Base-by-base conservation (phyloP, 176 grass and related monocot genomes). In the Phoenix dactylifera region DNA sequence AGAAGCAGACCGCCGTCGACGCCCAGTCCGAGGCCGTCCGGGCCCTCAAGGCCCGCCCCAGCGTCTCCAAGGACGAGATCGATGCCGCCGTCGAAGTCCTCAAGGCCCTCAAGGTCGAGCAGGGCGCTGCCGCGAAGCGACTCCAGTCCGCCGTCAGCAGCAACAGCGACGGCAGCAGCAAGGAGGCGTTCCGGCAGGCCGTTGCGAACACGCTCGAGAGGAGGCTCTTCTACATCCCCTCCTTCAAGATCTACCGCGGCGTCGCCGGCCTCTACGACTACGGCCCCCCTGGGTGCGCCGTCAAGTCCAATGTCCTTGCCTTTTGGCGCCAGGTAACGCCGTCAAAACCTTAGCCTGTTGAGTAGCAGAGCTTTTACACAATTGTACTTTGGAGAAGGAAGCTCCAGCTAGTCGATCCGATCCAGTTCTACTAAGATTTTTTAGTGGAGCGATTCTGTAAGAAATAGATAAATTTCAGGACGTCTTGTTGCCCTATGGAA, bases 231-330 rank as follows among this genome's bases (percentile, higher is more conserved):
- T 87, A 87, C 69, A 92, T 92, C 29, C 88, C 88, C 0, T 87
- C 88, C 0, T 92, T 78, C 66, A 92, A 87, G 88, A 84, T 87
- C 75, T 92, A 92, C 71, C 83, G 88, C 57, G 88, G 88, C 16
- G 83, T 92, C n/a, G 88, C 88, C 0, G 88, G 88, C 12, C 76
- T 92, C 3, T 92, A 92, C 32, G 88, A 92, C 35, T 92, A 92
- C 28, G 88, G 88, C 1, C 88, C 88, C 20, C 83, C 88, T 0
- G 88, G 88, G 0, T 92, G 88, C 63, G 83, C 80, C 59, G 83
- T 87, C 50, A 92, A 87, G 57, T 72, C 88, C 50, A 92, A 92
- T 62, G 83, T 92, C 10, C 76, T 92, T 15, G 55, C 83, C 4
- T 87, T 92, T 62, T 92, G 83, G 88, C 77, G 88, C 18, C 88